Percentiles rank a stretch among this genome's conserved stretches.
Conservation (phyloP, 1,139 yeast species). For the Suhomyces kunorum region DNA sequence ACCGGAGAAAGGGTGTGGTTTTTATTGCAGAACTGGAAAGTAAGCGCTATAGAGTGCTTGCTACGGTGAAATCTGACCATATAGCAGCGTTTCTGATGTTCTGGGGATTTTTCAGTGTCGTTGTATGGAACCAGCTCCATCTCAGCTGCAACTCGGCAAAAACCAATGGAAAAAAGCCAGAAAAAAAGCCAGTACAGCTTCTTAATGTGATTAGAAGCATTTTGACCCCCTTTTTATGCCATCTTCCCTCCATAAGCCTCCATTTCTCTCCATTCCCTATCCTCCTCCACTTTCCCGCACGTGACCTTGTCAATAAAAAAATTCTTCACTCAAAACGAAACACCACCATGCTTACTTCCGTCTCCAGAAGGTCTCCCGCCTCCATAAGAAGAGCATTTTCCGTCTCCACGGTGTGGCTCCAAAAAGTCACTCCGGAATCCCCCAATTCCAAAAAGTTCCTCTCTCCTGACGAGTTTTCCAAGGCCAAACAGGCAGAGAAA, state of each 20-base stretch:
- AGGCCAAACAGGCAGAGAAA: constrained; percentile 28
- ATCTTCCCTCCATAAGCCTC: background rate
- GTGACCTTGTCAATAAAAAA: constrained; percentile 6
- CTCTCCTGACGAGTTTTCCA: constrained; percentile 35
- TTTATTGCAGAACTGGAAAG: background rate
- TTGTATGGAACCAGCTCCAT: no score
- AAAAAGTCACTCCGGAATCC: constrained; percentile 1
- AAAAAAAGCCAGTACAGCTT: no score
- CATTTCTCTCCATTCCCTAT: background rate
- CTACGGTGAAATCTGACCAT: no score
- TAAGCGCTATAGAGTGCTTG: no score
- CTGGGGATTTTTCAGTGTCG: no score
- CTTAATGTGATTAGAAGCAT: no score
- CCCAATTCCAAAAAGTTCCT: constrained; percentile 20
- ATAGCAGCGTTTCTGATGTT: no score
- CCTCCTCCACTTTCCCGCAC: background rate
- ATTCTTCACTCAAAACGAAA: constrained; percentile 2
- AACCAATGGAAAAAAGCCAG: no score
- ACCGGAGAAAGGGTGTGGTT: background rate
- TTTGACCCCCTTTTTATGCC: background rate
- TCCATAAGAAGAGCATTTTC: constrained; percentile 8
- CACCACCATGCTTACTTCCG: constrained; percentile 6
- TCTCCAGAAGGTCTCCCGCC: constrained; percentile 8
- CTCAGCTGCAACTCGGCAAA: no score
- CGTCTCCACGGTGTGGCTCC: constrained; percentile 5